phyloP scores from a whole-genome alignment of 805 yeast genomes.

The Saturnispora ahearnii region DNA sequence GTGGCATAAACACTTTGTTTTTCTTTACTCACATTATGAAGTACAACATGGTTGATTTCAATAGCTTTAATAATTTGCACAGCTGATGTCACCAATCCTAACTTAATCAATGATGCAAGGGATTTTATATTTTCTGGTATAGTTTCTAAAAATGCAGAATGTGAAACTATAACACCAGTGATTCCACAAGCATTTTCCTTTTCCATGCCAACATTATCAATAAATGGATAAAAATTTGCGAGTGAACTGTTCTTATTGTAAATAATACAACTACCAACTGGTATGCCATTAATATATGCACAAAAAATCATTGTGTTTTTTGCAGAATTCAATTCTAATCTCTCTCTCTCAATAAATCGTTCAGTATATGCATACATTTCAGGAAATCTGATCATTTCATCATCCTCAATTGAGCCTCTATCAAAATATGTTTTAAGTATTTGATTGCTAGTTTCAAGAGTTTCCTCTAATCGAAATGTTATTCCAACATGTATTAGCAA shows the following conservation, averaged over 20 bases:
- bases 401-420: conserved; percentile 5
- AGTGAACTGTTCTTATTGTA: conserved; percentile 39
- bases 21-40: conserved; percentile 12
- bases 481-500: conserved; percentile 46
- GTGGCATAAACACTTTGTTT: conserved; percentile 14
- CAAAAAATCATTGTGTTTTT: conserved; percentile 36
- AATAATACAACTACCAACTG: conserved; percentile 39
- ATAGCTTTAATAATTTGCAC: conserved; percentile 36
- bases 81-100: conserved; percentile 28
- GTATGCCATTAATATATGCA: conserved; percentile 6
- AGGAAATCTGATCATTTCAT: conserved; percentile 21
- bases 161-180: conserved; percentile 45
- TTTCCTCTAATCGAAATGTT: conserved; percentile 44
- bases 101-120: background rate
- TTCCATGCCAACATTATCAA: conserved; percentile 30
- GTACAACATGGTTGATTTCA: conserved; percentile 11
- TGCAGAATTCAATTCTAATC: conserved; percentile 28
- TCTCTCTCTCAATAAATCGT: conserved; percentile 17
- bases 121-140: background rate
- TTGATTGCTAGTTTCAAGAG: conserved; percentile 26
- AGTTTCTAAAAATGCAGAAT: conserved; percentile 26
- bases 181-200: conserved; percentile 36
- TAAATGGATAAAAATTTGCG: conserved; percentile 42
- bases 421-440: conserved; percentile 33
- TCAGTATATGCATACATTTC: conserved; percentile 25